Percentiles rank a stretch among this genome's conserved stretches.
Conservation (phyloP, 345 rosid genomes). For the Salix purpurea region DNA sequence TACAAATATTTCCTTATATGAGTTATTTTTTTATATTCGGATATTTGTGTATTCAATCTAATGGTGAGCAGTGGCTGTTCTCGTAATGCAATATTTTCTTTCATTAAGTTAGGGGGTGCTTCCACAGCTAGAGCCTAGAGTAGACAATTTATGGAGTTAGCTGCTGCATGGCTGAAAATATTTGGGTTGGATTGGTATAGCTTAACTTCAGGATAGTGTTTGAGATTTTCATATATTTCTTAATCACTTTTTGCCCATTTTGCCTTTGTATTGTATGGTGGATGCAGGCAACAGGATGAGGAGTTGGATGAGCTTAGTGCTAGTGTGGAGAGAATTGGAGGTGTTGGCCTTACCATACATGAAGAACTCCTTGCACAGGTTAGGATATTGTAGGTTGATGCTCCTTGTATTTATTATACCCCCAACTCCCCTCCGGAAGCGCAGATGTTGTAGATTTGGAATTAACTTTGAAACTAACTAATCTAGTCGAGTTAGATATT, state of each 20-base stretch:
- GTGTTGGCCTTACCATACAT: constrained; percentile 92
- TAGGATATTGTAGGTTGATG: constrained; percentile 12
- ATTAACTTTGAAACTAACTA: neutral
- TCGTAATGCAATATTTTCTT: neutral
- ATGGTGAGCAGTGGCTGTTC: neutral
- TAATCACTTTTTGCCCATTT: neutral
- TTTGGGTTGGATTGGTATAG: neutral
- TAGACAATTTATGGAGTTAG: neutral
- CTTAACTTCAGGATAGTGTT: neutral
- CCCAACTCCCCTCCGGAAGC: neutral
- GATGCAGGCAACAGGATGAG: constrained; percentile 83
- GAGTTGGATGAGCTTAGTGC: constrained; percentile 93
- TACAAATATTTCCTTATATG: neutral
- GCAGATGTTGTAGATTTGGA: neutral
- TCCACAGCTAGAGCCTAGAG: neutral
- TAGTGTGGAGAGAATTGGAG: constrained; percentile 88
- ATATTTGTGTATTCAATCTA: neutral
- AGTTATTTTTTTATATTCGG: neutral
- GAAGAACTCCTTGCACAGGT: constrained; percentile 96
- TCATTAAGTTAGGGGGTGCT: neutral
- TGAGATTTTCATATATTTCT: neutral
- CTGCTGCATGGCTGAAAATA: neutral
- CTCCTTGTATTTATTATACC: neutral
- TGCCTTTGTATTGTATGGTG: neutral
- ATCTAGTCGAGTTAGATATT: neutral